Conservation (phyloP, 2,329 filamentous ascomycete species). For the Truncatella angustata region DNA sequence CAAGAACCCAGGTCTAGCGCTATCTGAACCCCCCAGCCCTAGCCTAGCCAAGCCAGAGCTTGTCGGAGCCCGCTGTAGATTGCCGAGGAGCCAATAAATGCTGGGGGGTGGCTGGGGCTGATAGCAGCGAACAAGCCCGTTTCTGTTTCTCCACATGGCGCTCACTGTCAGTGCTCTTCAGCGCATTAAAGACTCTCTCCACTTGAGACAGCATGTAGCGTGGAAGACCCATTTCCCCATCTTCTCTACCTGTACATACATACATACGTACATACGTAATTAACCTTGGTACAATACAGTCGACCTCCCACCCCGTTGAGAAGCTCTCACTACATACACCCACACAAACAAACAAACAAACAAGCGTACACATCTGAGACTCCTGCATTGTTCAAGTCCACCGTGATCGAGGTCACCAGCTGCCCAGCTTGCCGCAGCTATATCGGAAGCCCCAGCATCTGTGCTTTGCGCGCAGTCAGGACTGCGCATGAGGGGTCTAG, state of each 20-base stretch:
- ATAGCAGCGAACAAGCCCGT: neutral
- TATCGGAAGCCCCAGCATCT: neutral
- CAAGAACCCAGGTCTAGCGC: neutral
- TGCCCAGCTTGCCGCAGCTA: neutral
- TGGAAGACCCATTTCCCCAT: neutral
- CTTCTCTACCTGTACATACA: neutral
- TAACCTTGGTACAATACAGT: no score
- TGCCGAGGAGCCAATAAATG: neutral
- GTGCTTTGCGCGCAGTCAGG: neutral
- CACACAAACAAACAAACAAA: no score
- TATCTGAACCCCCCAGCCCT: neutral
- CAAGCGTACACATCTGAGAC: no score
- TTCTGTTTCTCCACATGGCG: neutral
- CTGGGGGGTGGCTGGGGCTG: neutral
- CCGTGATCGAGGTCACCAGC: neutral
- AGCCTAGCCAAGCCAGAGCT: neutral
- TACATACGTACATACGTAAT: no score
- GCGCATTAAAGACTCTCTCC: no score
- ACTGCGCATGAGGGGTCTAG: neutral
- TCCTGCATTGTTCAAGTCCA: neutral
- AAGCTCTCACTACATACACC: no score
- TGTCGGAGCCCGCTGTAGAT: neutral
- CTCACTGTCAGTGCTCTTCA: neutral
- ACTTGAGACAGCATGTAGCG: neutral
- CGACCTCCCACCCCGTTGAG: no score